Percentiles rank a stretch among this genome's conserved stretches.
These are phyloP conservation scores for Hypomyces perniciosus DNA, from an alignment of 2,329 filamentous ascomycete species.

Conservation along the genomic window DNA sequence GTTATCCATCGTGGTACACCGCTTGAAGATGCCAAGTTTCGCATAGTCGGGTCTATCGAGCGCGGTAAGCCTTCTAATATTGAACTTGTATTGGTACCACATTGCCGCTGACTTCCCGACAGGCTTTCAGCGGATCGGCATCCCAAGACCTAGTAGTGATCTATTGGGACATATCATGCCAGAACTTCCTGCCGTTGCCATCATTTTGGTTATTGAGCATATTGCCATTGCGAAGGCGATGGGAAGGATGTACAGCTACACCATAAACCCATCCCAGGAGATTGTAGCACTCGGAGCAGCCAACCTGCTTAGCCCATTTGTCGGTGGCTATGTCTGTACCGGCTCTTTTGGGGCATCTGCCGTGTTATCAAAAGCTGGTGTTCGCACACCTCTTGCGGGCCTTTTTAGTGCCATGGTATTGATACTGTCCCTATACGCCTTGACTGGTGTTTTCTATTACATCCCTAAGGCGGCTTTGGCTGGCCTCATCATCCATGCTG, in stretches of 20 bases:
- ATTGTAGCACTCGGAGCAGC: conserved; percentile 70
- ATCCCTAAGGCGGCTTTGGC: conserved; percentile 67
- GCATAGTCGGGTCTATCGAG: conserved; percentile 60
- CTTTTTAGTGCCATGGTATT: conserved; percentile 72
- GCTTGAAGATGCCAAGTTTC: conserved; percentile 47
- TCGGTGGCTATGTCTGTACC: conserved; percentile 49
- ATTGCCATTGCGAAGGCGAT: conserved; percentile 82
- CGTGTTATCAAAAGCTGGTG: conserved; percentile 79
- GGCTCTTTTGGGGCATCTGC: conserved; percentile 60
- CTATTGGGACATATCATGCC: conserved; percentile 53
- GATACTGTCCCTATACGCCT: conserved; percentile 68
- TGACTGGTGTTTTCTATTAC: conserved; percentile 74
- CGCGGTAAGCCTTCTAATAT: conserved; percentile 37
- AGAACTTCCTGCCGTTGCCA: conserved; percentile 64
- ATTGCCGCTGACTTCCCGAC: not conserved
- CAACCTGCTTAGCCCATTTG: conserved; percentile 69
- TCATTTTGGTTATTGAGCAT: conserved; percentile 75
- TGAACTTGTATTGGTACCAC: not conserved
- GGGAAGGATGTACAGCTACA: conserved; percentile 72
- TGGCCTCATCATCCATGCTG: conserved; percentile 77
- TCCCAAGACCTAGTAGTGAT: conserved; percentile 48
- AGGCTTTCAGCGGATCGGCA: conserved; percentile 59
- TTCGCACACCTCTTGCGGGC: conserved; percentile 71
- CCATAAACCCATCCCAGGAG: conserved; percentile 72
- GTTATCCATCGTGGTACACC: conserved; percentile 53